Percentiles rank a stretch among this genome's conserved stretches.
Evolutionary conservation across 805 yeast genomes (phyloP).

Genomic region (Lachancea waltii): DNA sequence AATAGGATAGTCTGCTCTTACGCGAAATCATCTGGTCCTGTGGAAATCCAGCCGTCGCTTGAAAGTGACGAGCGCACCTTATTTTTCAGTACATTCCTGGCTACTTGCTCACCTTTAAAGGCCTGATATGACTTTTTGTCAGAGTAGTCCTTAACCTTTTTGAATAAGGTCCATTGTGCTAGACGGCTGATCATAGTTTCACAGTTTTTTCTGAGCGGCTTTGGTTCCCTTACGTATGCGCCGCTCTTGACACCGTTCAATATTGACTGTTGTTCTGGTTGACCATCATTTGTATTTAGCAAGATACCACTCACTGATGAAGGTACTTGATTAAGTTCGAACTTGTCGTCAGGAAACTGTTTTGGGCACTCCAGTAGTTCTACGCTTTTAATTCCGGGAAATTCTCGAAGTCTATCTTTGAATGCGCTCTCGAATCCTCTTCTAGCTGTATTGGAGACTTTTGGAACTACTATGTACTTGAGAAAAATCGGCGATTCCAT

Average conservation of each 20-base stretch:
- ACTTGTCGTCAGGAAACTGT: slow-evolving; percentile 18
- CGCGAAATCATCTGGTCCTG: slow-evolving; percentile 39
- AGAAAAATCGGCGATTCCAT: slow-evolving; percentile 30
- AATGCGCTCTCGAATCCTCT: slow-evolving; percentile 15
- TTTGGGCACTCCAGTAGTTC: slow-evolving; percentile 11
- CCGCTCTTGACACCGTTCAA: slow-evolving; percentile 62
- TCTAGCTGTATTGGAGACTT: slow-evolving; percentile 3
- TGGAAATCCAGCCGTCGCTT: slow-evolving; percentile 43
- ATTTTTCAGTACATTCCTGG: slow-evolving; percentile 31
- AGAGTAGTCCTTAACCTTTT: slow-evolving; percentile 4
- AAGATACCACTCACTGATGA: slow-evolving; percentile 17
- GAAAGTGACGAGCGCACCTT: slow-evolving; percentile 24
- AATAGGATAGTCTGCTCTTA: background rate
- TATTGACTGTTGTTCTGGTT: slow-evolving; percentile 31
- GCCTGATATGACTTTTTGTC: slow-evolving; percentile 25
- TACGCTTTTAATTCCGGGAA: background rate
- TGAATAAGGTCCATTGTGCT: slow-evolving; percentile 22
- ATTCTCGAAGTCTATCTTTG: slow-evolving; percentile 2
- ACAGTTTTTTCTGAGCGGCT: slow-evolving; percentile 40
- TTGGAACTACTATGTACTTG: slow-evolving; percentile 45
- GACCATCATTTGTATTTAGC: slow-evolving; percentile 4
- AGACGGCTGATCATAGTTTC: slow-evolving; percentile 23
- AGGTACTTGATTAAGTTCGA: slow-evolving; percentile 14
- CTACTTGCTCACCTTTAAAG: slow-evolving; percentile 24
- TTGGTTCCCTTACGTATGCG: slow-evolving; percentile 37